phyloP scores from a whole-genome alignment of 805 yeast species.

The Zygoascus biomembranicola region DNA sequence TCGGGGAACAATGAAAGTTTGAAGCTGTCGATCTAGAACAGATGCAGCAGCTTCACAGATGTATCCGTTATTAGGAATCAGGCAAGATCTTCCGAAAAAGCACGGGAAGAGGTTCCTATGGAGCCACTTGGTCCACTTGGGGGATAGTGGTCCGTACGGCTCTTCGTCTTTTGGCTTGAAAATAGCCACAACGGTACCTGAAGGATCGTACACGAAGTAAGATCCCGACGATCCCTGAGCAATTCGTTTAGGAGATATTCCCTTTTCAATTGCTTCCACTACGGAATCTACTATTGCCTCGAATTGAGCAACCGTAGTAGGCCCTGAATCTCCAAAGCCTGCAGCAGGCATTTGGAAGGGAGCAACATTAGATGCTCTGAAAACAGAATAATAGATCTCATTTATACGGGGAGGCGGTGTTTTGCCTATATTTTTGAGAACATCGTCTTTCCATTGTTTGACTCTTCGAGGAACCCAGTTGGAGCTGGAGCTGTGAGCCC shows the following conservation, averaged over 20 bases:
- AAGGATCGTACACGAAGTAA: conserved; percentile 43
- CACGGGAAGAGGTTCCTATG: conserved; percentile 71
- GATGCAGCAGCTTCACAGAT: conserved; percentile 67
- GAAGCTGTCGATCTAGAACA: conserved; percentile 51
- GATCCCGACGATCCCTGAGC: conserved; percentile 64
- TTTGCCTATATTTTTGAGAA: not conserved
- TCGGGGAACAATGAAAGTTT: conserved; percentile 53
- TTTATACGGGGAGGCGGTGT: not conserved
- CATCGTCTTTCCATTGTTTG: not conserved
- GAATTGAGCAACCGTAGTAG: conserved; percentile 29
- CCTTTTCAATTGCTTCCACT: conserved; percentile 38
- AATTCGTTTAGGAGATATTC: conserved; percentile 44
- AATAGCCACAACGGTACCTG: conserved; percentile 41
- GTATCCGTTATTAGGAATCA: conserved; percentile 66
- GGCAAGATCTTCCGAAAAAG: conserved; percentile 64
- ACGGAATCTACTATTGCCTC: conserved; percentile 36
- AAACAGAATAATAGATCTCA: conserved; percentile 50
- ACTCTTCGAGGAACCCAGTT: not conserved
- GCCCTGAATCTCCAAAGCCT: conserved; percentile 24
- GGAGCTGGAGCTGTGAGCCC: not conserved
- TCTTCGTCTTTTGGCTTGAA: conserved; percentile 78
- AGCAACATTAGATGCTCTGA: conserved; percentile 33
- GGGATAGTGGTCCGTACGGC: conserved; percentile 70
- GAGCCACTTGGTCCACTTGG: conserved; percentile 75
- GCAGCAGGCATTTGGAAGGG: conserved; percentile 27